Evolutionary conservation across 116 monocot species (phyloP).

Genomic region (Phalaenopsis hybrid): DNA sequence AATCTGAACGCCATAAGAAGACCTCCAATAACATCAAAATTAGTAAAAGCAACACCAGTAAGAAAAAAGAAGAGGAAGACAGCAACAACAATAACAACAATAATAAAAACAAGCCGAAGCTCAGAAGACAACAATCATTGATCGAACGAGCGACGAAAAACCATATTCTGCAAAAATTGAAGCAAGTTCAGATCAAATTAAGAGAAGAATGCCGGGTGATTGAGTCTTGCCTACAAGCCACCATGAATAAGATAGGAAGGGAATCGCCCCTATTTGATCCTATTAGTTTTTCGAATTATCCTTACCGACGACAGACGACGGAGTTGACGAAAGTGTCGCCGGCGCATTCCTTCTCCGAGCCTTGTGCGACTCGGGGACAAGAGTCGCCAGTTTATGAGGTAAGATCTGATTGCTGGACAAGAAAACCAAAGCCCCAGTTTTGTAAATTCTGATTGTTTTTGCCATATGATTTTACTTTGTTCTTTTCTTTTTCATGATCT

Average conservation of each 20-base stretch:
- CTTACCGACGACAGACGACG: not conserved
- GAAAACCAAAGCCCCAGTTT: not conserved
- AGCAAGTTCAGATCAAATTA: conserved; percentile 34
- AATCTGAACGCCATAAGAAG: not conserved
- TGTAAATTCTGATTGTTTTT: not conserved
- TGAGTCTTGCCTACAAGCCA: conserved; percentile 30
- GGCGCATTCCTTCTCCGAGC: no score
- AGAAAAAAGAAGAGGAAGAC: not conserved
- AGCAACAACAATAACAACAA: not conserved
- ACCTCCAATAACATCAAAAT: not conserved
- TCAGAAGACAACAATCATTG: not conserved
- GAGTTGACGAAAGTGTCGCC: not conserved
- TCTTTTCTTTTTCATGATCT: not conserved
- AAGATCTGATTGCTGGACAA: conserved; percentile 10
- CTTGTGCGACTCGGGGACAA: not conserved
- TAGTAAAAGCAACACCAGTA: not conserved
- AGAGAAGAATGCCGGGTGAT: conserved; percentile 48
- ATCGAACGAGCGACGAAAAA: not conserved
- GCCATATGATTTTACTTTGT: not conserved
- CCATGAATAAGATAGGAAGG: not conserved
- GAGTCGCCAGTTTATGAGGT: conserved; percentile 38
- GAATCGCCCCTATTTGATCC: conserved; percentile 6
- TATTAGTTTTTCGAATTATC: not conserved
- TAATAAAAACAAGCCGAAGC: not conserved
- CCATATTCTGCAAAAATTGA: conserved; percentile 19